Conservation (phyloP, 257 asterid genomes). For the Forsythia suspensa region DNA sequence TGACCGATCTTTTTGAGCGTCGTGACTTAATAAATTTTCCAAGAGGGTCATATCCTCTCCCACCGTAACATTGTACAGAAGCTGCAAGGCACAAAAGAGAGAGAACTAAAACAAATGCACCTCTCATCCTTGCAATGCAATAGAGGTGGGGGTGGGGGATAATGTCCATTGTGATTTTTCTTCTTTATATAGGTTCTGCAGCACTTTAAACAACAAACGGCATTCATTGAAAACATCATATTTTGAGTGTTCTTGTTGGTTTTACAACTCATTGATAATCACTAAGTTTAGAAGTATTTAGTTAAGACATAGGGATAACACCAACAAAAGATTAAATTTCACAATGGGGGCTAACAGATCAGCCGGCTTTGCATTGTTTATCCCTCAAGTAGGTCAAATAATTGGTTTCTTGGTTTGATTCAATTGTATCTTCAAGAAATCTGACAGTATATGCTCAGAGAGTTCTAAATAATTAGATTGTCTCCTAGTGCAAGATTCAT, state of each 20-base stretch:
- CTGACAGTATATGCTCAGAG: neutral
- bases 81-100: constrained; percentile 18
- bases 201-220: neutral
- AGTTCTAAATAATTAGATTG: neutral
- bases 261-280: neutral
- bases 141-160: neutral
- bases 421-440: neutral
- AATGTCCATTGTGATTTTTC: neutral
- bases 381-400: no score
- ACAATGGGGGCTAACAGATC: neutral
- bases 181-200: neutral
- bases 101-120: constrained; percentile 2
- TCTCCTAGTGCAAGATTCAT: neutral
- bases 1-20: neutral
- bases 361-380: neutral
- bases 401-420: constrained; percentile 1
- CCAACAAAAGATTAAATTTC: neutral
- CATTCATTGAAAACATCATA: neutral
- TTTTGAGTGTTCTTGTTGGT: neutral
- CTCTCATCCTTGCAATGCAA: constrained; percentile 19
- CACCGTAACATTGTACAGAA: constrained; percentile 25
- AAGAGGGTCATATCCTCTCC: constrained; percentile 14
- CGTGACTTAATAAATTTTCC: constrained; percentile 16
- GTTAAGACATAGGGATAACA: constrained; percentile 6
- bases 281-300: neutral